Evolutionary conservation across 2,329 filamentous ascomycete genomes (phyloP).

Genomic region (Colletotrichum godetiae): DNA sequence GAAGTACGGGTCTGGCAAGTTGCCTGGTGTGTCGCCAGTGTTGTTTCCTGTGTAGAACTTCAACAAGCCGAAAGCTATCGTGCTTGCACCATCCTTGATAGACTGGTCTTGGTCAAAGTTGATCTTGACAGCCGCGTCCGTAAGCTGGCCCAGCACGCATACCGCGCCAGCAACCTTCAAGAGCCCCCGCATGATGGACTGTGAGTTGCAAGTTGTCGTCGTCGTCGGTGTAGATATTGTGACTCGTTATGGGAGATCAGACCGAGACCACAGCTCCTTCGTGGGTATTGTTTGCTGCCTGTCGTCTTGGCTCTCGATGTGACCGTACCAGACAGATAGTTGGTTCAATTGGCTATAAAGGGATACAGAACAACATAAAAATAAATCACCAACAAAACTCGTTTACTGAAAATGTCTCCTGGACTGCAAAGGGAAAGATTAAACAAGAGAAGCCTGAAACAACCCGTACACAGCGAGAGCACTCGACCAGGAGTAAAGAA

Average conservation of each 20-base stretch:
- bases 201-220: not conserved
- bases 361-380: not conserved
- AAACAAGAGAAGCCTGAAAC: not conserved
- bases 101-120: slow-evolving; percentile 30
- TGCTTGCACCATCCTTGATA: slow-evolving; percentile 53
- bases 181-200: slow-evolving; percentile 15
- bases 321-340: not conserved
- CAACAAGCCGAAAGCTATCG: slow-evolving; percentile 50
- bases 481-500: slow-evolving; percentile 33
- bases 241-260: not conserved
- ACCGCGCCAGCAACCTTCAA: slow-evolving; percentile 24
- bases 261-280: not conserved
- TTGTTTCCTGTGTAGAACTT: slow-evolving; percentile 64
- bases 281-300: not conserved
- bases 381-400: not conserved
- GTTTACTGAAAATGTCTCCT: slow-evolving; percentile 8
- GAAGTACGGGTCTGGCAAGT: slow-evolving; percentile 71
- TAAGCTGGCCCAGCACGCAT: slow-evolving; percentile 27
- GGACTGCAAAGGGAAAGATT: slow-evolving; percentile 9
- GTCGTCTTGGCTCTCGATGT: not conserved
- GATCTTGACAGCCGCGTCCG: slow-evolving; percentile 18
- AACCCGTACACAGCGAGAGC: not conserved
- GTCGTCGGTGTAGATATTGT: not conserved
- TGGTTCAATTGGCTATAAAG: slow-evolving; percentile 6
- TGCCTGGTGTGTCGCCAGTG: slow-evolving; percentile 68